Evolutionary conservation across 345 rosid genomes (phyloP).

Genomic region (Brassica juncea): DNA sequence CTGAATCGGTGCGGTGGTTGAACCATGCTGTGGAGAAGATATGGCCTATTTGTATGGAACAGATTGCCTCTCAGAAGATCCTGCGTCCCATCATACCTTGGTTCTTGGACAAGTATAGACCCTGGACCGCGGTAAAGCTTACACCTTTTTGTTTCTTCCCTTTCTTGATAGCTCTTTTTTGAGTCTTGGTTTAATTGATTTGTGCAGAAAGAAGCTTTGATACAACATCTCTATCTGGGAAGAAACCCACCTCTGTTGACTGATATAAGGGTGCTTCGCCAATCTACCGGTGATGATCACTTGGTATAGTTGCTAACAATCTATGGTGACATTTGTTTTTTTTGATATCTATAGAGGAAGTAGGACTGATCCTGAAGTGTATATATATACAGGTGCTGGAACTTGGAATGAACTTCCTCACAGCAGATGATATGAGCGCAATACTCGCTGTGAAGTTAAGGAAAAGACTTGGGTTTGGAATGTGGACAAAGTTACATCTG

Average conservation of each 20-base stretch:
- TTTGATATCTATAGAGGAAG: neutral
- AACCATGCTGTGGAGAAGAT: conserved; percentile 85
- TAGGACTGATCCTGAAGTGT: conserved; percentile 16
- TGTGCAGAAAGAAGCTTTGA: conserved; percentile 69
- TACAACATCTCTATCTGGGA: conserved; percentile 84
- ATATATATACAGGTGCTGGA: conserved; percentile 64
- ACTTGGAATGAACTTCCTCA: conserved; percentile 83
- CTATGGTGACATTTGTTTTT: neutral
- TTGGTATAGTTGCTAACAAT: conserved; percentile 50
- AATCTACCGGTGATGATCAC: conserved; percentile 77
- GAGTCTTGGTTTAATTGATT: neutral
- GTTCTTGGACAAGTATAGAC: conserved; percentile 95
- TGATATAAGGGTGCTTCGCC: conserved; percentile 71
- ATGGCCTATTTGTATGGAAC: conserved; percentile 96
- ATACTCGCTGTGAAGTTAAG: conserved; percentile 81
- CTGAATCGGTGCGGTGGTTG: conserved; percentile 91
- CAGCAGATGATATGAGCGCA: conserved; percentile 97
- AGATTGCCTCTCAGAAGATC: conserved; percentile 83
- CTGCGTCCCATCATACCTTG: conserved; percentile 92
- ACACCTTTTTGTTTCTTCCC: neutral
- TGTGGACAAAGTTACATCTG: conserved; percentile 88
- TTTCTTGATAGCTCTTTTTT: neutral
- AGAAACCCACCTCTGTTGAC: conserved; percentile 90
- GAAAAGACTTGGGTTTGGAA: conserved; percentile 92
- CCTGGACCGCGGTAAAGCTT: conserved; percentile 86